Evolutionary conservation across 1,284 basidiomycete species (phyloP), one percentile per base, ranked within the genome.

Genomic region (Cystobasidium sp.): DNA sequence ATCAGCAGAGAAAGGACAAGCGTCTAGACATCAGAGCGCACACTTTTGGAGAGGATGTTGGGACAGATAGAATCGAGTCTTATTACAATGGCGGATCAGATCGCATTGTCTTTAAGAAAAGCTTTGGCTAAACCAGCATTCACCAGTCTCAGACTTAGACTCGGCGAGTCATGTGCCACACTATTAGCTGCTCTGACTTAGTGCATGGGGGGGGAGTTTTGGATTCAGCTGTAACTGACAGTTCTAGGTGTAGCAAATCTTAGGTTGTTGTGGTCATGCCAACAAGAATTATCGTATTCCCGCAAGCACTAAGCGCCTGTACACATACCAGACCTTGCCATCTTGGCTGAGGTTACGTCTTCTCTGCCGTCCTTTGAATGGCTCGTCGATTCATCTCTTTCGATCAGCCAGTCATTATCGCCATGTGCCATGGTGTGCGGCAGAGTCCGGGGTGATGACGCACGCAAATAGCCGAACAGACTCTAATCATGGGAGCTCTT

Each of bases 141-240:
- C 52, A 53, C 52, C 52, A 12, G 20, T 53, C 52, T 53, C 52
- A 53, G 12, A 53, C 52, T 53, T 53, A 53, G 5, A 53, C 52
- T 53, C 52, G 52, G 52, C 52, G 14, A 1, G 3, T 3, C 52
- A 3, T 53, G 52, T 53, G 52, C 16, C 52, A 53, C 52, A 53
- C 52, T 53, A 12, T 12, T 53, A 53, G 52, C 52, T 53, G 52
- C 12, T 53, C 52, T 53, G 52, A 4, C 18, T 53, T 12, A 53
- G 5, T 53, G 52, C 52, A 53, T 53, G 52, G 52, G 20, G 20
- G 52, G 52, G 52, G 31, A 53, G 52, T 53, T 3, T 3, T 20
- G 52, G 52, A 53, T 53, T 53, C 52, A 53, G 52, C 52, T 53
- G 52, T 53, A 12, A 53, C 18, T 53, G 52, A 53, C 52, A 53